Evolutionary conservation across 441 rosid species (phyloP).

Genomic region (Euphorbia celastroides): DNA sequence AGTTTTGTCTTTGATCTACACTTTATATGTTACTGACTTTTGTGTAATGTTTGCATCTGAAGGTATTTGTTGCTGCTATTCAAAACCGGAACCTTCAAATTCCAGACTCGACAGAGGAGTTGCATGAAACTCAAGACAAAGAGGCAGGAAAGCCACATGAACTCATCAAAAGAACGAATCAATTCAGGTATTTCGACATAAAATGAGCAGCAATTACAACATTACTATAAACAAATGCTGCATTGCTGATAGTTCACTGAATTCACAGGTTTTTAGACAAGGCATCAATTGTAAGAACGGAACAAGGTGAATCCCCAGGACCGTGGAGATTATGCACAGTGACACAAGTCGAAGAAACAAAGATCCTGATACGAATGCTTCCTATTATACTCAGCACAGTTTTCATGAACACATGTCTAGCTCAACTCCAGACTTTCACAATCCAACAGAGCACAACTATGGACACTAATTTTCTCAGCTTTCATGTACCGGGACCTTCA

Average conservation of each 20-base stretch:
- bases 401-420: constrained; percentile 62
- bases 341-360: constrained; percentile 64
- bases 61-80: constrained; percentile 49
- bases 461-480: constrained; percentile 40
- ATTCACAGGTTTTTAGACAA: constrained; percentile 44
- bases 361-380: constrained; percentile 52
- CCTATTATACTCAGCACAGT: constrained; percentile 56
- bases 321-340: constrained; percentile 53
- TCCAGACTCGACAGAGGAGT: constrained; percentile 38
- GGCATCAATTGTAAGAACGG: constrained; percentile 37
- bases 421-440: constrained; percentile 62
- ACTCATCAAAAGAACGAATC: constrained; percentile 41
- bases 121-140: constrained; percentile 41
- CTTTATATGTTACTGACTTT: not conserved
- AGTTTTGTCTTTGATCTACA: not conserved
- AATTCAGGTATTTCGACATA: constrained; percentile 35
- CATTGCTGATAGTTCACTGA: not conserved
- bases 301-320: constrained; percentile 22
- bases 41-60: not conserved
- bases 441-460: constrained; percentile 58
- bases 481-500: constrained; percentile 48
- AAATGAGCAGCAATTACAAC: not conserved
- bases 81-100: constrained; percentile 36
- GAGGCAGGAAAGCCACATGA: constrained; percentile 30
- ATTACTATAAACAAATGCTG: not conserved